Base-by-base conservation (phyloP, 306 rosid genomes). In the Arachis hypogaea region DNA sequence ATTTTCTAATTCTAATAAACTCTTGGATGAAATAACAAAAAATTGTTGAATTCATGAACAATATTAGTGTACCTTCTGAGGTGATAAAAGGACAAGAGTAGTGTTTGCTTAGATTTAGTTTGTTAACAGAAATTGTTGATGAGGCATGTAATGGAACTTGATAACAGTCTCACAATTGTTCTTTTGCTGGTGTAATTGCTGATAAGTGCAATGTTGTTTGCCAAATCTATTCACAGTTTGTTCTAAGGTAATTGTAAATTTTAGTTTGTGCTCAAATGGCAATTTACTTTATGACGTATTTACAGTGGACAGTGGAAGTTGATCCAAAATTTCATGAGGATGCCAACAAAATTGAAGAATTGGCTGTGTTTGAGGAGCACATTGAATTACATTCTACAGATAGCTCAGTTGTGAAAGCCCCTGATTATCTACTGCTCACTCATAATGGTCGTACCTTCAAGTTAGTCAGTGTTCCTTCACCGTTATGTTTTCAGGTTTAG, bases 301-400 rank as follows among this genome's bases (percentile, higher is more conserved):
- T 41, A 74, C 93, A 94, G 99, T 94, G 99, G 99, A 86, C 88
- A 4, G 99, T 94, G 81, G 88, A 83, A 82, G 83, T 94, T 77
- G 85, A 84, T 75, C 97, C 99, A 56, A 90, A 82, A 78, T 94
- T 94, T 85, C 99, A 94, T 72, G 93, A 94, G 83, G 95, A 82
- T 67, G 99, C 95, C 43, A 71, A 84, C 63, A 91, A 94, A 75
- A 81, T 94, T 66, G 92, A 92, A 66, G 97, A 92, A 41, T 82
- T 94, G 85, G 93, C 84, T 77, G 88, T 91, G 61, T 94, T 94
- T 77, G 99, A 94, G 88, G 99, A 92, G 89, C 88, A 95, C 69
- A 88, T 94, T 46, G 94, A 86, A 79, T 76, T 94, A 68, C 89
- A 75, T 83, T 86, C 95, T 69, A 88, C 91, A 75, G 93, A 87